Percentiles rank a stretch among this genome's conserved stretches.
These are phyloP conservation scores for Diplodia intermedia DNA, from an alignment of 2,329 filamentous ascomycete genomes.

Conservation along the genomic window DNA sequence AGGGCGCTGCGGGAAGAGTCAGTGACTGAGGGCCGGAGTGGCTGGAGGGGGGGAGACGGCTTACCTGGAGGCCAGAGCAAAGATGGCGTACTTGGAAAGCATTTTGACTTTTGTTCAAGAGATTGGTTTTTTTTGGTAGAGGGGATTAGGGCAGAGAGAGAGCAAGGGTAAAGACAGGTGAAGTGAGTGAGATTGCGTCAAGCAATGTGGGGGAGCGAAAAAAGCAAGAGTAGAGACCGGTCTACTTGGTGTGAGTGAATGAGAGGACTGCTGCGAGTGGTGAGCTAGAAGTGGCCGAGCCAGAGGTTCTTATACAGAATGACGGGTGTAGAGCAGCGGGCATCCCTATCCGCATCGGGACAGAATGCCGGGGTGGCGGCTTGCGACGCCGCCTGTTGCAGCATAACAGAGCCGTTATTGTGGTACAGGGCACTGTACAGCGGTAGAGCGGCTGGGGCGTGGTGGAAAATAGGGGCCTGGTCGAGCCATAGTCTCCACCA, in stretches of 20 bases:
- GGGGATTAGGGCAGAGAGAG: slow-evolving; percentile 6
- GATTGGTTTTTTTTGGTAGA: slow-evolving; percentile 8
- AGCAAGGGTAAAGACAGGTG: not conserved
- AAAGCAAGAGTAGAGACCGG: slow-evolving; percentile 25
- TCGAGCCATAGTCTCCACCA: slow-evolving; percentile 24
- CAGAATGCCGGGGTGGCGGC: slow-evolving; percentile 11
- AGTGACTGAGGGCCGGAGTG: not conserved
- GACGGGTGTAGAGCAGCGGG: not conserved
- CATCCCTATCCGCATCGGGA: slow-evolving; percentile 9
- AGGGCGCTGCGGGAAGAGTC: slow-evolving; percentile 15
- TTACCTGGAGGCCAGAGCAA: slow-evolving; percentile 31
- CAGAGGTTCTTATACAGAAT: slow-evolving; percentile 18
- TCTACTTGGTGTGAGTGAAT: slow-evolving; percentile 27
- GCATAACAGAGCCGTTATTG: slow-evolving; percentile 8
- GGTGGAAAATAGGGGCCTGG: slow-evolving; percentile 29
- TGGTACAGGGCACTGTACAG: slow-evolving; percentile 14
- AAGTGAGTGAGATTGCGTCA: slow-evolving; percentile 28
- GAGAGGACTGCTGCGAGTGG: slow-evolving; percentile 30
- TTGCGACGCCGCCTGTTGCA: slow-evolving; percentile 25
- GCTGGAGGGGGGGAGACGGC: not conserved
- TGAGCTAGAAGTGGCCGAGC: slow-evolving; percentile 14
- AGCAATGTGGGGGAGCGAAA: slow-evolving; percentile 5
- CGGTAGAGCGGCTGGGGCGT: not conserved
- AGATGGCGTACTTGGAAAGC: slow-evolving; percentile 28
- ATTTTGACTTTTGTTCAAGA: slow-evolving; percentile 17